These are phyloP conservation scores for Boletus subluridellus DNA, from an alignment of 1,284 basidiomycete genomes.

Conservation along the genomic window DNA sequence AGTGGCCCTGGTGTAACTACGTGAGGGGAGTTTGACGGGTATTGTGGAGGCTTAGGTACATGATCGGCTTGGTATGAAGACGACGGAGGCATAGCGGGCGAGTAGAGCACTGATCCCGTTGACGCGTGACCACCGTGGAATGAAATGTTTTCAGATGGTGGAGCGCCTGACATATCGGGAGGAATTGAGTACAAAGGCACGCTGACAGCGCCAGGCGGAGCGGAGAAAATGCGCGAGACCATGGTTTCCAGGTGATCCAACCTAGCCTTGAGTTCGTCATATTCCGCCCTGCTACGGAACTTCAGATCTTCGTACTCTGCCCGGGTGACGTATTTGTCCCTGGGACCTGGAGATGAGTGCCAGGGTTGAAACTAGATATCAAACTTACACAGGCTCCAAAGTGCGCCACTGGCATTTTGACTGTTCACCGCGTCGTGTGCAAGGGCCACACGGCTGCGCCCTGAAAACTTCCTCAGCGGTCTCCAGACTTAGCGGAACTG, in stretches of 20 bases:
- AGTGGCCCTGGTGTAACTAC: constrained; percentile 22
- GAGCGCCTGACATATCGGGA: constrained; percentile 29
- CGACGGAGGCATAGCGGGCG: constrained; percentile 20
- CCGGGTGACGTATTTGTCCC: constrained; percentile 56
- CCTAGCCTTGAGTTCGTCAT: constrained; percentile 46
- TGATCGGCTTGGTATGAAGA: constrained; percentile 30
- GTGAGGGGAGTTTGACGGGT: constrained; percentile 31
- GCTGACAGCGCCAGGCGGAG: constrained; percentile 25
- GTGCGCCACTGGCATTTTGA: constrained; percentile 57
- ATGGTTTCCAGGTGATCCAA: constrained; percentile 40
- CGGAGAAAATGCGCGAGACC: constrained; percentile 30
- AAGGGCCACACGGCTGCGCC: constrained; percentile 56
- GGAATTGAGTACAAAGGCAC: constrained; percentile 34
- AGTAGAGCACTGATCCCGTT: constrained; percentile 28
- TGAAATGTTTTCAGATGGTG: constrained; percentile 28
- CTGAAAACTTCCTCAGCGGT: constrained; percentile 31
- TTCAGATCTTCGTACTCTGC: constrained; percentile 53
- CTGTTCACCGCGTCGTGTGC: constrained; percentile 51
- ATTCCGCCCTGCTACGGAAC: constrained; percentile 40
- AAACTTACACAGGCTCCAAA: constrained; percentile 49
- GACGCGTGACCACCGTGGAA: constrained; percentile 31
- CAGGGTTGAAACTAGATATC: constrained; percentile 1
- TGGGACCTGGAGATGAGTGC: constrained; percentile 27
- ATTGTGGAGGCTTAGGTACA: constrained; percentile 24
- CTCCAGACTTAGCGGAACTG: constrained; percentile 15